Evolutionary conservation across 768 basidiomycete genomes (phyloP).

Genomic region (Russula foetens): DNA sequence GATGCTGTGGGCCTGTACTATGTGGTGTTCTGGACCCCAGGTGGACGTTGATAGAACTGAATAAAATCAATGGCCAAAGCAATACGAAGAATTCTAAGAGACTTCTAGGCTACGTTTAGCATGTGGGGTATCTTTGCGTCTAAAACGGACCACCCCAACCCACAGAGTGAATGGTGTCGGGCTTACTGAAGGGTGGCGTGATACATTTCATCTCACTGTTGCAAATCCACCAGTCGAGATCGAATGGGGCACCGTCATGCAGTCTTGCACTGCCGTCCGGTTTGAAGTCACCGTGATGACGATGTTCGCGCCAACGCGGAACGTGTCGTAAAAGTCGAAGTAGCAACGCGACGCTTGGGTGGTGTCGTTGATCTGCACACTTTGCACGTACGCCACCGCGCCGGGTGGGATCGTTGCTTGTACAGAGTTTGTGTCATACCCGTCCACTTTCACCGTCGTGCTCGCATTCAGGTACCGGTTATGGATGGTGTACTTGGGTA

Average conservation of each 20-base stretch:
- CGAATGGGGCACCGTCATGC: slow-evolving; percentile 48
- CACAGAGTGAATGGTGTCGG: no score
- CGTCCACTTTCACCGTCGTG: slow-evolving; percentile 52
- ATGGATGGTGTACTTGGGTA: slow-evolving; percentile 62
- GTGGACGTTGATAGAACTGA: no score
- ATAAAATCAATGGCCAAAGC: no score
- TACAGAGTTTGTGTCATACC: slow-evolving; percentile 50
- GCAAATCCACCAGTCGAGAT: slow-evolving; percentile 59
- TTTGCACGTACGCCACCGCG: slow-evolving; percentile 55
- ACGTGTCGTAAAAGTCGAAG: slow-evolving; percentile 64
- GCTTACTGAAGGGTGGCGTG: no score
- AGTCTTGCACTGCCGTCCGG: slow-evolving; percentile 43
- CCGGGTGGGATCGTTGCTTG: slow-evolving; percentile 48
- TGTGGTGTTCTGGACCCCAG: no score
- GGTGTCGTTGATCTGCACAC: slow-evolving; percentile 48
- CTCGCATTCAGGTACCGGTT: slow-evolving; percentile 54
- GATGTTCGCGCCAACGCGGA: slow-evolving; percentile 53
- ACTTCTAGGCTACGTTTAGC: no score
- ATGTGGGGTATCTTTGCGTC: no score
- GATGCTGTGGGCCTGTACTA: no score
- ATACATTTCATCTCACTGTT: slow-evolving; percentile 24
- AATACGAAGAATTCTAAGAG: no score
- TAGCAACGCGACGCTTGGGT: slow-evolving; percentile 47
- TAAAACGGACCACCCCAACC: no score
- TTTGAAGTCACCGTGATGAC: slow-evolving; percentile 57